Evolutionary conservation across 2,329 filamentous ascomycete genomes (phyloP), one percentile per base, ranked within the genome.

Genomic region (Scedosporium apiospermum): DNA sequence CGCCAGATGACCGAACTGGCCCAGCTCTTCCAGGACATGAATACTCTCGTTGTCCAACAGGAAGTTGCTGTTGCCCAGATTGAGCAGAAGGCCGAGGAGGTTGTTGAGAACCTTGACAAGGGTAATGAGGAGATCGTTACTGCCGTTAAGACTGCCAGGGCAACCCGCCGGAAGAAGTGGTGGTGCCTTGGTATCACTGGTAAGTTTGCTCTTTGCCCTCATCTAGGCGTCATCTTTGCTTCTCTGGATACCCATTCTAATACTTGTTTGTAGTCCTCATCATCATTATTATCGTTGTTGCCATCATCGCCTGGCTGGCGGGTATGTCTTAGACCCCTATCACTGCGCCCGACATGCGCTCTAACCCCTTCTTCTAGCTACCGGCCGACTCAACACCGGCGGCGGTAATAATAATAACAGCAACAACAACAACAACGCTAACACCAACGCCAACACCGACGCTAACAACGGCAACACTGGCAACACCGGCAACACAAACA

Each of bases 101-200:
- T 95, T 46, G 86, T 90, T 58, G 86, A 89, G 63, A 90, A 98
- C 74, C 84, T 97, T 58, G 85, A 88, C 70, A 89, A 95, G 73
- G 93, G 88, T 66, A 97, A 95, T 71, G 83, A 86, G 66, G 86
- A 97, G 74, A 89, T 98, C 64, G 86, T 82, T 46, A 84, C 83
- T n/a, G 93, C 93, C 12, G 89, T 96, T 65, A 81, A 83, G 65
- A 96, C 90, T 68, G 93, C 93, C 7, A 82, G 88, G 73, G 84
- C 86, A 68, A 90, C 89, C 60, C 84, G 90, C 68, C 90, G 87
- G 79, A 96, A 96, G 91, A 97, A 97, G 89, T 97, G 92, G 93
- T 93, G 90, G 73, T 96, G 92, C 80, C 77, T 96, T 68, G 87
- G 88, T 70, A 91, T 97, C 70, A 78, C 81, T 68, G 77, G 82